Evolutionary conservation across 257 asterid species (phyloP).

Genomic region (Solanum arcanum): DNA sequence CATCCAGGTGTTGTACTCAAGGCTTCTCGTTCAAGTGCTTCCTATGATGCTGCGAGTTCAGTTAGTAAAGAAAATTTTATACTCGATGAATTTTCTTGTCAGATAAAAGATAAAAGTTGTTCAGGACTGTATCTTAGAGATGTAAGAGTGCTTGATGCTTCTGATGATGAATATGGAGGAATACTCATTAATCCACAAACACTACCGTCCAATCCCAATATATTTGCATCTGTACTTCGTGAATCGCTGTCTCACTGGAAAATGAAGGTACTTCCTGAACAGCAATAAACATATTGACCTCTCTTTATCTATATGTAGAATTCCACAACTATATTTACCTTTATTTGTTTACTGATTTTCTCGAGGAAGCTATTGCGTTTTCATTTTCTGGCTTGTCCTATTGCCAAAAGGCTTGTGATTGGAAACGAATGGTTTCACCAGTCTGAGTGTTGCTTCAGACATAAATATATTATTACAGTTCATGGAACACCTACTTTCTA

Average conservation of each 20-base stretch:
- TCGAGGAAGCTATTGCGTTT: not conserved
- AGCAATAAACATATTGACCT: not conserved
- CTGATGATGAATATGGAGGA: conserved; percentile 73
- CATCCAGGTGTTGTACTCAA: conserved; percentile 2
- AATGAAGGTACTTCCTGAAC: conserved; percentile 25
- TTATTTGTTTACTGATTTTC: not conserved
- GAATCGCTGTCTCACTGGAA: conserved; percentile 65
- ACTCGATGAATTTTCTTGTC: conserved; percentile 27
- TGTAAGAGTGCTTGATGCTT: conserved; percentile 48
- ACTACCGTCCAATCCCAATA: conserved; percentile 52
- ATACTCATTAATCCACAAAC: conserved; percentile 44
- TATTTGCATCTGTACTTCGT: conserved; percentile 44
- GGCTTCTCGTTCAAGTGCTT: conserved; percentile 33
- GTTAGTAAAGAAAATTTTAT: conserved; percentile 26
- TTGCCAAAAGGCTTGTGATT: not conserved
- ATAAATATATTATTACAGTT: not conserved
- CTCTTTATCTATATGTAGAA: not conserved
- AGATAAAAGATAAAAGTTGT: conserved; percentile 28
- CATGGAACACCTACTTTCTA: not conserved
- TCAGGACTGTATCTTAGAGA: conserved; percentile 18
- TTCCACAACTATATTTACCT: not conserved
- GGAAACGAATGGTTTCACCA: not conserved
- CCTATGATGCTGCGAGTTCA: conserved; percentile 24
- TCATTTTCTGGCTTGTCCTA: not conserved
- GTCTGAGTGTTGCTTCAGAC: not conserved